Evolutionary conservation across 768 basidiomycete species (phyloP).

Genomic region (Mycena galopus): DNA sequence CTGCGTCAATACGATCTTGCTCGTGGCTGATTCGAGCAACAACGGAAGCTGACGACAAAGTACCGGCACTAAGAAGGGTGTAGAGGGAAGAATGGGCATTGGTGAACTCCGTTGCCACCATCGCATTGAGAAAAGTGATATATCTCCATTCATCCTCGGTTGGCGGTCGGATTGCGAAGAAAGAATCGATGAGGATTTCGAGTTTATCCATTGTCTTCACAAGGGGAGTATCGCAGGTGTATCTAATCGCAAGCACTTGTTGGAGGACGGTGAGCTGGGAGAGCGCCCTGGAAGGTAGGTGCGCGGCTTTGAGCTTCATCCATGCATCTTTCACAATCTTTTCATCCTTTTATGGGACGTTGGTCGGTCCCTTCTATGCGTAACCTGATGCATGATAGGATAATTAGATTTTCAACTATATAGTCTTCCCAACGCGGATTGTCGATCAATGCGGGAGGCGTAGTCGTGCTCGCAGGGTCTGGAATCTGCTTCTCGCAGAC

Average conservation of each 20-base stretch:
- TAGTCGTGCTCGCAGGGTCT: too few relatives aligned
- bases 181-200: neutral
- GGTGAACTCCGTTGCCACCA: neutral
- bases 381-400: neutral
- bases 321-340: neutral
- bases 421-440: too few relatives aligned
- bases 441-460: too few relatives aligned
- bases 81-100: constrained; percentile 4
- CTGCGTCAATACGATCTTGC: constrained; percentile 6
- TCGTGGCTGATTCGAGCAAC: constrained; percentile 12
- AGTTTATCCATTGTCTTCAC: neutral
- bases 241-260: neutral
- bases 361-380: constrained; percentile 2
- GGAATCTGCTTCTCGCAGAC: too few relatives aligned
- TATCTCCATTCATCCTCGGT: constrained; percentile 8
- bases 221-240: neutral
- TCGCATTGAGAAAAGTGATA: neutral
- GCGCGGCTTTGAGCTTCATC: constrained; percentile 2
- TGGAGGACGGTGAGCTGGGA: constrained; percentile 18
- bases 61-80: constrained; percentile 11
- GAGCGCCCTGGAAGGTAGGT: constrained; percentile 2
- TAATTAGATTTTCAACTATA: too few relatives aligned
- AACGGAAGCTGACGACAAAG: constrained; percentile 1
- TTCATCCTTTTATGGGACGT: constrained; percentile 5
- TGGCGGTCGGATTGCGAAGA: constrained; percentile 13